Conservation (phyloP, 2,329 filamentous ascomycete species). For the Cladophialophora chaetospira region DNA sequence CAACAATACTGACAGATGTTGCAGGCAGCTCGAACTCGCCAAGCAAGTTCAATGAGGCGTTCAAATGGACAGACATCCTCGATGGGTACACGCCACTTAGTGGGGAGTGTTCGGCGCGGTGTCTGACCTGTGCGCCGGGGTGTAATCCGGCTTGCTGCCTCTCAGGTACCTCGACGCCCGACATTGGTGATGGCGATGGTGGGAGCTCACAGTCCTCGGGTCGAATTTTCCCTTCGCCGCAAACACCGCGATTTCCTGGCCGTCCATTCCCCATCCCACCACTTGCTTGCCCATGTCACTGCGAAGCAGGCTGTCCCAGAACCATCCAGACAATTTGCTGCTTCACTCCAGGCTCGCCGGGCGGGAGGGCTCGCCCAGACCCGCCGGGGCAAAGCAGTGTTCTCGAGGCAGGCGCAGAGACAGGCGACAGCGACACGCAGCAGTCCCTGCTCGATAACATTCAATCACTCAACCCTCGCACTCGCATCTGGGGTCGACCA, state of each 20-base stretch:
- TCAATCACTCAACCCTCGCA: neutral
- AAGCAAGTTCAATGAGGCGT: slow-evolving; percentile 1
- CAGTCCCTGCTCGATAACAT: slow-evolving; percentile 4
- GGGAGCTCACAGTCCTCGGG: neutral
- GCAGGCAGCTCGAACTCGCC: neutral
- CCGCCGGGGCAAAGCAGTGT: no score
- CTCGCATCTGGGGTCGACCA: neutral
- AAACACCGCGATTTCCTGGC: neutral
- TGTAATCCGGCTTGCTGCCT: slow-evolving; percentile 22
- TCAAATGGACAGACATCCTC: slow-evolving; percentile 24
- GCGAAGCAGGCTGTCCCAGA: slow-evolving; percentile 9
- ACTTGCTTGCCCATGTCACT: slow-evolving; percentile 22
- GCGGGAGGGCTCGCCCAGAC: neutral
- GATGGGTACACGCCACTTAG: neutral
- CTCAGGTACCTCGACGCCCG: neutral
- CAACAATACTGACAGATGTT: neutral
- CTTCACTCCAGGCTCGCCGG: slow-evolving; percentile 3
- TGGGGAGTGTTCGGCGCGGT: slow-evolving; percentile 10
- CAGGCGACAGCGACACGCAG: neutral
- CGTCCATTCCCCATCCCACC: slow-evolving; percentile 6
- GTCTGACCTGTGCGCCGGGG: slow-evolving; percentile 16
- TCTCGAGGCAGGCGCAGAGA: neutral
- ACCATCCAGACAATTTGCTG: slow-evolving; percentile 17
- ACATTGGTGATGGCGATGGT: neutral
- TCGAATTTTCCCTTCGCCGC: neutral